phyloP scores from a whole-genome alignment of 768 basidiomycete species.

The Termitomyces sp. region DNA sequence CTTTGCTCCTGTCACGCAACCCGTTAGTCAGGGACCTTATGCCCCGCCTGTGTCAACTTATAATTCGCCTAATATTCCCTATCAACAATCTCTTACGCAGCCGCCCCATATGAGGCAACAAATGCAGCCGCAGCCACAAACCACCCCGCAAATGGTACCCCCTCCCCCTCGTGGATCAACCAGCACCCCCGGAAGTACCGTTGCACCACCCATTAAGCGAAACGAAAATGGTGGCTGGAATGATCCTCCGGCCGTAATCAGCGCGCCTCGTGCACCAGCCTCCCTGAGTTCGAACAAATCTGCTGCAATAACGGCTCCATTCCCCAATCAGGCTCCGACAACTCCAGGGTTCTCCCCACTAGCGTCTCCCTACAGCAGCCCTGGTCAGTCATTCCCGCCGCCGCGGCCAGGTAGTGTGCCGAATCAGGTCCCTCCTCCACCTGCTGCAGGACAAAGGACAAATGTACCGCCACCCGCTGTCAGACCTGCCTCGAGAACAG shows the following conservation, averaged over 20 bases:
- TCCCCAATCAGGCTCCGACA: constrained; percentile 58
- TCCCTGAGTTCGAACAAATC: constrained; percentile 46
- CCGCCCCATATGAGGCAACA: constrained; percentile 32
- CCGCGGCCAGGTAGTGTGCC: constrained; percentile 61
- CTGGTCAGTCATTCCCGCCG: constrained; percentile 47
- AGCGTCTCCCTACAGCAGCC: constrained; percentile 40
- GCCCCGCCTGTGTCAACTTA: constrained; percentile 19
- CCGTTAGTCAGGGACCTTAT: constrained; percentile 22
- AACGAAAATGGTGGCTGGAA: constrained; percentile 86
- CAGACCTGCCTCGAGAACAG: constrained; percentile 22
- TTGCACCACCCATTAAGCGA: constrained; percentile 47
- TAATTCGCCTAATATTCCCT: constrained; percentile 11
- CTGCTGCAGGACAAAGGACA: constrained; percentile 28
- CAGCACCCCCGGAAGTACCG: constrained; percentile 18
- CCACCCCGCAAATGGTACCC: constrained; percentile 27
- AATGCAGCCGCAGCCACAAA: constrained; percentile 26
- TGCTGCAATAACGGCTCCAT: constrained; percentile 78
- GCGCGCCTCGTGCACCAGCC: constrained; percentile 46
- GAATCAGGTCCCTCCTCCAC: constrained; percentile 38
- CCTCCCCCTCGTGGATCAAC: constrained; percentile 37
- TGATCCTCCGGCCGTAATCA: constrained; percentile 62
- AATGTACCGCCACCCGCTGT: constrained; percentile 27
- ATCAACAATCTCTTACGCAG: constrained; percentile 26
- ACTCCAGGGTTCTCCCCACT: constrained; percentile 37
- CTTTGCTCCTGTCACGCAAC: constrained; percentile 19